Conservation (phyloP, 352 stramenopile species). For the Globisporangium barbulae region DNA sequence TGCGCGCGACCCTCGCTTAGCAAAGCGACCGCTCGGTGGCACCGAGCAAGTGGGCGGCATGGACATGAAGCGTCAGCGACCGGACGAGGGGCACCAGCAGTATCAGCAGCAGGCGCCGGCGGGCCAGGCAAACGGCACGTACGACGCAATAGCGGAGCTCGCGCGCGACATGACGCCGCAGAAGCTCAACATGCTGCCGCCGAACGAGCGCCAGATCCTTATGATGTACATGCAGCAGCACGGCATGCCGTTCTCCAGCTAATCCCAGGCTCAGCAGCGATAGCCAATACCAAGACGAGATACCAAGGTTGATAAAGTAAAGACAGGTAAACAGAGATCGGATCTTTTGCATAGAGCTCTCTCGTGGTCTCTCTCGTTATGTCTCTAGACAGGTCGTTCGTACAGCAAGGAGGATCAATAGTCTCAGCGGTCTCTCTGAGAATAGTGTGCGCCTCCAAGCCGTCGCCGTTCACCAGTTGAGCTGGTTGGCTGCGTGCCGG, state of each 20-base stretch:
- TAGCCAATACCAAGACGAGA: not conserved
- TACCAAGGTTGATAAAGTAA: slow-evolving; percentile 6
- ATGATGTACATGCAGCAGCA: slow-evolving; percentile 83
- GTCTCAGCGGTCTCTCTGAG: slow-evolving; percentile 5
- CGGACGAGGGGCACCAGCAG: slow-evolving; percentile 17
- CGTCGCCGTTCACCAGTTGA: slow-evolving; percentile 1
- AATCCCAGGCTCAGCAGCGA: not conserved
- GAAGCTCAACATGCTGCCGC: slow-evolving; percentile 75
- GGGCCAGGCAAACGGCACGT: slow-evolving; percentile 27
- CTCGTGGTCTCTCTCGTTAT: not conserved
- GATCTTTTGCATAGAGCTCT: not conserved
- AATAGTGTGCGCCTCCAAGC: slow-evolving; percentile 1
- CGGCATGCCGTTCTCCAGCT: slow-evolving; percentile 45
- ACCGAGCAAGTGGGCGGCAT: slow-evolving; percentile 3
- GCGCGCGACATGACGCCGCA: slow-evolving; percentile 78
- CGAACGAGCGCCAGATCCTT: slow-evolving; percentile 76
- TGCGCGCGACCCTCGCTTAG: slow-evolving; percentile 53
- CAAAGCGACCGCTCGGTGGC: slow-evolving; percentile 17
- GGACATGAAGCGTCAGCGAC: slow-evolving; percentile 3
- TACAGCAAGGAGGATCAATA: not conserved
- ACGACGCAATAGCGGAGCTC: slow-evolving; percentile 64
- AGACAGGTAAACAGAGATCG: not conserved
- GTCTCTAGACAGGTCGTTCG: not conserved
- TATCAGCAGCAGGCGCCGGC: not conserved
- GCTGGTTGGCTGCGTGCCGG: not conserved